These are phyloP conservation scores for Neurospora sp. DNA, from an alignment of 495 filamentous ascomycete genomes.

Conservation along the genomic window DNA sequence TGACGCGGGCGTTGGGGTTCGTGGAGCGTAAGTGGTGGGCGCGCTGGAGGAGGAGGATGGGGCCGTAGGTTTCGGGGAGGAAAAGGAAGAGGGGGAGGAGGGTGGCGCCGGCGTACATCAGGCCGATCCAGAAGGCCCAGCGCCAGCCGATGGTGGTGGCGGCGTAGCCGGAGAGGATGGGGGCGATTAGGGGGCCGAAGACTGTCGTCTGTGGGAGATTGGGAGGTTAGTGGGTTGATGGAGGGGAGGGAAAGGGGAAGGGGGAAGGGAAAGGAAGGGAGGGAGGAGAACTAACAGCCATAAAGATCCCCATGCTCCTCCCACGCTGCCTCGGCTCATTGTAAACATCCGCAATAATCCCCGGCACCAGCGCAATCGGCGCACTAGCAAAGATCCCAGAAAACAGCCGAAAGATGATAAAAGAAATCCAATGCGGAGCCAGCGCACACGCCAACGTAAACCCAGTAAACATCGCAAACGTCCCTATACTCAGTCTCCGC, in stretches of 20 bases:
- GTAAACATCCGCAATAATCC: constrained; percentile 61
- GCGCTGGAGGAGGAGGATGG: constrained; percentile 45
- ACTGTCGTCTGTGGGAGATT: constrained; percentile 41
- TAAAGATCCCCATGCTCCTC: constrained; percentile 61
- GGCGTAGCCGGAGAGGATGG: constrained; percentile 56
- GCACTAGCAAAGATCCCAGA: constrained; percentile 54
- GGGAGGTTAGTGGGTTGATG: not conserved
- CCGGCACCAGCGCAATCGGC: constrained; percentile 61
- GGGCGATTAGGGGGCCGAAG: constrained; percentile 56
- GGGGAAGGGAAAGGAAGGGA: not conserved
- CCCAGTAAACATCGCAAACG: constrained; percentile 53
- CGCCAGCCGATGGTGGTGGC: constrained; percentile 50
- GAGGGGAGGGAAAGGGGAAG: too few species aligned
- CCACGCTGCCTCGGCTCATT: constrained; percentile 49
- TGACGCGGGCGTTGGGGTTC: constrained; percentile 26
- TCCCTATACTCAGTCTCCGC: constrained; percentile 47
- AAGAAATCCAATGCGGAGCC: constrained; percentile 53
- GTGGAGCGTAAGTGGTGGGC: constrained; percentile 42
- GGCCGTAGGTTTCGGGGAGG: constrained; percentile 54
- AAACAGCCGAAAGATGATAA: constrained; percentile 60
- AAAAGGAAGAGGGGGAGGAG: constrained; percentile 40
- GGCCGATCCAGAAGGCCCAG: constrained; percentile 53
- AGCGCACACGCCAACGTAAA: constrained; percentile 62
- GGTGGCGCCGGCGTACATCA: constrained; percentile 45
- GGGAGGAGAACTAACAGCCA: constrained; percentile 41